These are phyloP conservation scores for Aspergillus baeticus DNA, from an alignment of 495 filamentous ascomycete species.

Conservation along the genomic window DNA sequence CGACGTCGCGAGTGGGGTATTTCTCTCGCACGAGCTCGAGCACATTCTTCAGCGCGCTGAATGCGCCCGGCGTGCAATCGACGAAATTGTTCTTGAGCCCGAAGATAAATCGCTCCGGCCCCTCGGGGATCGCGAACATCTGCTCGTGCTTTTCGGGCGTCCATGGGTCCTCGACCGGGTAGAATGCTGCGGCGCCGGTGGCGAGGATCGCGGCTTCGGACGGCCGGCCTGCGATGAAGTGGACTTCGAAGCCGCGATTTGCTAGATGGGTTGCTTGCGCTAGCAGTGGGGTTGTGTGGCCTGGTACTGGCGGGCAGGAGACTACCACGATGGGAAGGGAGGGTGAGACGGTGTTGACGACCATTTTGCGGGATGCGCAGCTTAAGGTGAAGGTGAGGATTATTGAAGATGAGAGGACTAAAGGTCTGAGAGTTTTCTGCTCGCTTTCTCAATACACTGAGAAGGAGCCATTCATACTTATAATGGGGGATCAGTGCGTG, in stretches of 20 bases:
- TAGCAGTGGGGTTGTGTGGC: conserved; percentile 1
- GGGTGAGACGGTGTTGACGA: background rate
- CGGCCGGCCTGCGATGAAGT: conserved; percentile 5
- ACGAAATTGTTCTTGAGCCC: background rate
- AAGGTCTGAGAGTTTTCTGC: too few species aligned
- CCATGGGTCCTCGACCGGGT: background rate
- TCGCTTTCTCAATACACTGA: too few species aligned
- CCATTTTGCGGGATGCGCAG: too few species aligned
- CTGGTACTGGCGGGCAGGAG: background rate
- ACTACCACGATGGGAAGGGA: conserved; percentile 3
- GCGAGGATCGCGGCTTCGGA: background rate
- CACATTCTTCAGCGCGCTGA: background rate
- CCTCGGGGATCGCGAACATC: background rate
- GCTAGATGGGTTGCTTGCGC: background rate
- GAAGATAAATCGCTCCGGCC: background rate
- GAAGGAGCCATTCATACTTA: too few species aligned
- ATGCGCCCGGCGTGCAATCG: background rate
- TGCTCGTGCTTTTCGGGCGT: background rate
- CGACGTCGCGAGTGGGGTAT: background rate
- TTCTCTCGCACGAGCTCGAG: background rate
- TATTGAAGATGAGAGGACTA: too few species aligned
- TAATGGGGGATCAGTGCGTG: too few species aligned
- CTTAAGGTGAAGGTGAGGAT: too few species aligned
- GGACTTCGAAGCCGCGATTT: background rate
- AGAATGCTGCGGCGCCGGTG: conserved; percentile 8